phyloP scores from a whole-genome alignment of 371 early-diverging fungal genomes.

The Blakeslea trispora region DNA sequence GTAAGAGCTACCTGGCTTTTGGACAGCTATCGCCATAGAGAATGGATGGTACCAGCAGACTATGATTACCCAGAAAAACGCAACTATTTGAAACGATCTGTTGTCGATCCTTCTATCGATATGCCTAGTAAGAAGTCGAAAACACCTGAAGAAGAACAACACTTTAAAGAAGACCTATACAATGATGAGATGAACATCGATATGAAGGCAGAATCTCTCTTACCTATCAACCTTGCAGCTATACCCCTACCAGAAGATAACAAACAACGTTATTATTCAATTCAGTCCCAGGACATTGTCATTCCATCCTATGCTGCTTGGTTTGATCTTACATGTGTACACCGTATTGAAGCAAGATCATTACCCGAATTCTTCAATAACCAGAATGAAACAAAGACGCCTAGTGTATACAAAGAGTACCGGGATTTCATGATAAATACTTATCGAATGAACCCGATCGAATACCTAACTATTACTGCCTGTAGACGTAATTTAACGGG shows the following conservation, averaged over 20 bases:
- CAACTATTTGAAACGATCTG: conserved; percentile 28
- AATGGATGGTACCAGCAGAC: conserved; percentile 77
- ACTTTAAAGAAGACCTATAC: no score
- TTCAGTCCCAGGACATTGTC: conserved; percentile 74
- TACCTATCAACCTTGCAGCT: conserved; percentile 20
- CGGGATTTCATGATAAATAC: conserved; percentile 95
- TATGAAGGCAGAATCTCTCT: conserved; percentile 5
- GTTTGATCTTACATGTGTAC: conserved; percentile 77
- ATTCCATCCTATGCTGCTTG: conserved; percentile 92
- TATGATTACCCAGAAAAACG: conserved; percentile 39
- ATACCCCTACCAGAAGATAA: conserved; percentile 53
- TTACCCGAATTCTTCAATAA: conserved; percentile 94
- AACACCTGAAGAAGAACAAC: conserved; percentile 20
- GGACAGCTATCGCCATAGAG: conserved; percentile 69
- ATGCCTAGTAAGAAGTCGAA: conserved; percentile 21
- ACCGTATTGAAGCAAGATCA: conserved; percentile 82
- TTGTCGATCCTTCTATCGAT: conserved; percentile 7
- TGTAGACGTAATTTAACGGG: conserved; percentile 91
- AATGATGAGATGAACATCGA: no score
- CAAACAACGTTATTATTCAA: conserved; percentile 62
- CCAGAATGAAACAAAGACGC: conserved; percentile 87
- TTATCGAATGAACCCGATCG: conserved; percentile 89
- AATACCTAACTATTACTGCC: conserved; percentile 93
- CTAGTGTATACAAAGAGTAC: conserved; percentile 87
- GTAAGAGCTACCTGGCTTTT: conserved; percentile 68